These are phyloP conservation scores for Chytriomyces sp. DNA, from an alignment of 192 early-diverging fungal genomes.

Conservation along the genomic window DNA sequence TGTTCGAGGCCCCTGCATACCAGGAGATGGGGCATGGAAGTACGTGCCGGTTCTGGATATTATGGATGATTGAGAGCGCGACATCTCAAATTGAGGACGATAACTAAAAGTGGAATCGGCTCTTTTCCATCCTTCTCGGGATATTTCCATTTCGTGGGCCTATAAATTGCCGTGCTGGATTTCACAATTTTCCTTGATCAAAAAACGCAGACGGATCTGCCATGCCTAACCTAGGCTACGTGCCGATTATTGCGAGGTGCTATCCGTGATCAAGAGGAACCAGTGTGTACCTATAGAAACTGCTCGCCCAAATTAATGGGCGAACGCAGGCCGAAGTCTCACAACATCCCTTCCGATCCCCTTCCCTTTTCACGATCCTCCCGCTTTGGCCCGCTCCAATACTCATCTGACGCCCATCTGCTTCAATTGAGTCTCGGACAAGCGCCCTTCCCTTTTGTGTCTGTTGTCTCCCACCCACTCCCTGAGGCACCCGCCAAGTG, in stretches of 20 bases:
- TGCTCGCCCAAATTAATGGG: not conserved
- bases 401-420: not conserved
- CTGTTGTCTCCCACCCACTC: not conserved
- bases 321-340: not conserved
- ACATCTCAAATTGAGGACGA: too few relatives aligned
- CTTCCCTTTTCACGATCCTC: not conserved
- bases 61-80: too few relatives aligned
- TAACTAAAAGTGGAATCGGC: too few relatives aligned
- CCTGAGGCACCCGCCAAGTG: not conserved
- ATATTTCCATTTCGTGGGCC: too few relatives aligned
- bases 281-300: not conserved
- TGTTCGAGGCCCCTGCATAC: too few relatives aligned
- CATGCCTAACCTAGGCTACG: slow-evolving; percentile 1
- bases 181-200: not conserved
- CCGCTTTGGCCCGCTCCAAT: not conserved
- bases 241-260: not conserved
- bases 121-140: too few relatives aligned
- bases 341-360: not conserved
- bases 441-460: not conserved
- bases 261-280: not conserved
- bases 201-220: not conserved
- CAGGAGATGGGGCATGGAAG: too few relatives aligned
- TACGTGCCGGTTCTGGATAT: too few relatives aligned
- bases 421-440: not conserved
- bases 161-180: too few relatives aligned